These are phyloP conservation scores for Anacardium occidentale DNA, from an alignment of 345 rosid species.

Conservation along the genomic window DNA sequence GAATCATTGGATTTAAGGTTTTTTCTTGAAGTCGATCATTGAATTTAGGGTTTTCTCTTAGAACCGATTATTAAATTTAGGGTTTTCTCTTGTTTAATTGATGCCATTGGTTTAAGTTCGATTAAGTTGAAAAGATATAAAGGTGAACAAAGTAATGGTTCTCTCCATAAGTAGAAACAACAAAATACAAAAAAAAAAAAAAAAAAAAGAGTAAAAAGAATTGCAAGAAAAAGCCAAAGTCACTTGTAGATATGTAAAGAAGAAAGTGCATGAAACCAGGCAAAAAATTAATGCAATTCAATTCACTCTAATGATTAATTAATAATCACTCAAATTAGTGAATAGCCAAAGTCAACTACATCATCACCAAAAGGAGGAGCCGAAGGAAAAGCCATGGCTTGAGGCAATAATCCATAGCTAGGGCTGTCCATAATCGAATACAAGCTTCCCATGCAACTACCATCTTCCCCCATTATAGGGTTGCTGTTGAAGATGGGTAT, in stretches of 20 bases:
- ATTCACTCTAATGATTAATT: not conserved
- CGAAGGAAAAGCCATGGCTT: conserved; percentile 33
- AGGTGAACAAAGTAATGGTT: too few species aligned
- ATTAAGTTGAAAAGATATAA: conserved; percentile 5
- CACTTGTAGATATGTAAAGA: not conserved
- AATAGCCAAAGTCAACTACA: conserved; percentile 42
- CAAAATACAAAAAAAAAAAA: too few species aligned
- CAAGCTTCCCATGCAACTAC: conserved; percentile 35
- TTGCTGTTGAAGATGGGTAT: conserved; percentile 48
- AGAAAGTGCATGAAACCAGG: conserved; percentile 19
- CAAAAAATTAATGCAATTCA: conserved; percentile 11
- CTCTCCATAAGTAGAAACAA: too few species aligned
- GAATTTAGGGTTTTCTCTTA: too few species aligned
- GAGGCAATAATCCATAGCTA: conserved; percentile 27
- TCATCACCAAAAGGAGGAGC: conserved; percentile 45
- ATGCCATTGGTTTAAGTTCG: not conserved
- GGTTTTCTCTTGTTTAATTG: too few species aligned
- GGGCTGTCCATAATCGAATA: conserved; percentile 22
- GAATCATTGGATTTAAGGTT: too few species aligned
- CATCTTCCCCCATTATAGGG: conserved; percentile 35
- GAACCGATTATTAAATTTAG: too few species aligned
- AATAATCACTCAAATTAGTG: conserved; percentile 33
- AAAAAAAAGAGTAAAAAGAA: too few species aligned
- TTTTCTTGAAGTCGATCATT: too few species aligned
- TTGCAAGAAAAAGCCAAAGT: not conserved